phyloP scores from a whole-genome alignment of 2,329 filamentous ascomycete species.

The Aspergillus luchuensis region DNA sequence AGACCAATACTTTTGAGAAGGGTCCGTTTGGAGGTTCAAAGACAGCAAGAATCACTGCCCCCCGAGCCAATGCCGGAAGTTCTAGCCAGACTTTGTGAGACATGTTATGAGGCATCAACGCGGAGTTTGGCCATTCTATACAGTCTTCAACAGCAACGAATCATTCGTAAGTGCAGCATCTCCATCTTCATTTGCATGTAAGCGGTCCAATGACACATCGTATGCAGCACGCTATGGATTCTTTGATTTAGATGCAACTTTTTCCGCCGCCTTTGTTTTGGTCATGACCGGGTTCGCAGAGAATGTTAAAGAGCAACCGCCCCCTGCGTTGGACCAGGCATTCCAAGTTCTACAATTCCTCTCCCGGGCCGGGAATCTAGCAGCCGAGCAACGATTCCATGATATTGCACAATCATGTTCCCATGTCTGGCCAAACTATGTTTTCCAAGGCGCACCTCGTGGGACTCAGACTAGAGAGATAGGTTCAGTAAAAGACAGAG shows the following conservation, averaged over 20 bases:
- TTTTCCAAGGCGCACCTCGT: no score
- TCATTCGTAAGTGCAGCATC: constrained; percentile 18
- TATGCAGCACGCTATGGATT: constrained; percentile 23
- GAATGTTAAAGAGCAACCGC: constrained; percentile 12
- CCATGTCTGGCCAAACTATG: constrained; percentile 20
- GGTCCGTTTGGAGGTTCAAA: constrained; percentile 18
- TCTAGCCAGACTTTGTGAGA: constrained; percentile 20
- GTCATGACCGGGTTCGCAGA: constrained; percentile 23
- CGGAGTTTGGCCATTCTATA: constrained; percentile 24
- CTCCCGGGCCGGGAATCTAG: constrained; percentile 18
- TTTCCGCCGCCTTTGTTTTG: constrained; percentile 27
- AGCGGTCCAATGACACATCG: no score
- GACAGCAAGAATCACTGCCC: constrained; percentile 7
- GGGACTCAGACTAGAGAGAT: no score
- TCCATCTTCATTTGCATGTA: neutral
- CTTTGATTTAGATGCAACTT: constrained; percentile 27
- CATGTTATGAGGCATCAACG: constrained; percentile 25
- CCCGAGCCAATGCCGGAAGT: constrained; percentile 10
- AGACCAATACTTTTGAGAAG: constrained; percentile 23
- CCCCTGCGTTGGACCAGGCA: constrained; percentile 18
- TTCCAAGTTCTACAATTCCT: constrained; percentile 21
- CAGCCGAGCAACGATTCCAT: constrained; percentile 21
- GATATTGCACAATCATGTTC: constrained; percentile 22
- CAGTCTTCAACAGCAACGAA: constrained; percentile 18
- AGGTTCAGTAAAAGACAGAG: no score